Evolutionary conservation across 1,284 basidiomycete species (phyloP).

Genomic region (Sanguinoderma infundibulare): DNA sequence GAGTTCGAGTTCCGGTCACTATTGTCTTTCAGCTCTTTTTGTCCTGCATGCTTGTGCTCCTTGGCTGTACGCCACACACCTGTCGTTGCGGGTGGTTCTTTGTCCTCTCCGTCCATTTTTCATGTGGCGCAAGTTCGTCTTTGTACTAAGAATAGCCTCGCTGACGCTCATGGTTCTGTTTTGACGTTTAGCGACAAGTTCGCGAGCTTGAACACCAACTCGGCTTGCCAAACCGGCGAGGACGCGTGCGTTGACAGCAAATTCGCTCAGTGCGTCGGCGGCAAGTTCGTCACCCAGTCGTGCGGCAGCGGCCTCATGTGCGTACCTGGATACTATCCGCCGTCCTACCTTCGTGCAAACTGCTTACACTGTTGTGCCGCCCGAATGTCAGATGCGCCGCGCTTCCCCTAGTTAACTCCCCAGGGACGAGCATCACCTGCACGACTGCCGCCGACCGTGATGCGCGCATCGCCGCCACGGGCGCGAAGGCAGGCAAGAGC

Average conservation of each 20-base stretch:
- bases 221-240: slow-evolving; percentile 49
- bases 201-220: slow-evolving; percentile 42
- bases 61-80: background rate
- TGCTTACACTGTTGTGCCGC: background rate
- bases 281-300: slow-evolving; percentile 47
- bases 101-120: background rate
- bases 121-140: slow-evolving; percentile 5
- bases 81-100: too few relatives aligned
- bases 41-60: background rate
- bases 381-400: slow-evolving; percentile 50
- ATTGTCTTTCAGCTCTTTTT: background rate
- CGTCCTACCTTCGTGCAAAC: too few relatives aligned
- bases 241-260: slow-evolving; percentile 49
- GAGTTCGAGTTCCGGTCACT: slow-evolving; percentile 22
- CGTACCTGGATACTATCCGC: too few relatives aligned
- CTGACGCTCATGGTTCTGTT: slow-evolving; percentile 13
- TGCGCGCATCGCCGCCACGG: slow-evolving; percentile 46
- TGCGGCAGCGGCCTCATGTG: slow-evolving; percentile 50
- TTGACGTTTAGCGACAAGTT: slow-evolving; percentile 47
- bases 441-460: slow-evolving; percentile 45
- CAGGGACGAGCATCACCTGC: slow-evolving; percentile 52
- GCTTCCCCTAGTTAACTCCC: slow-evolving; percentile 49
- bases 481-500: slow-evolving; percentile 29
- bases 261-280: slow-evolving; percentile 56
- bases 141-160: slow-evolving; percentile 13